Conservation (phyloP, 371 early-diverging fungal species). For the Mortierella sp. region DNA sequence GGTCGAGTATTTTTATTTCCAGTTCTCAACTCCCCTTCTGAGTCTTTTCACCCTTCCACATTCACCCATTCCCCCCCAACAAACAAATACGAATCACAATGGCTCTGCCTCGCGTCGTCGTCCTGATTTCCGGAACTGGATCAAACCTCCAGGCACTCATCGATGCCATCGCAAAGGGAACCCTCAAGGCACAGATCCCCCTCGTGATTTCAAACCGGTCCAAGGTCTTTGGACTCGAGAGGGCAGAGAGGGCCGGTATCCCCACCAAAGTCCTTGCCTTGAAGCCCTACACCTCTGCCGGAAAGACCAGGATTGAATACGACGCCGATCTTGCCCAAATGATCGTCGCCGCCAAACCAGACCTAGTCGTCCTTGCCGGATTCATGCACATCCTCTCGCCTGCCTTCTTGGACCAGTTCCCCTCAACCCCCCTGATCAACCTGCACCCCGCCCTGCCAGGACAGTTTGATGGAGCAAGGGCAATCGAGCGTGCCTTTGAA, state of each 20-base stretch:
- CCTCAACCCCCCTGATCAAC: slow-evolving; percentile 85
- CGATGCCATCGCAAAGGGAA: slow-evolving; percentile 75
- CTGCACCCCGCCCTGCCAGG: slow-evolving; percentile 97
- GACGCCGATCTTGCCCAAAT: slow-evolving; percentile 86
- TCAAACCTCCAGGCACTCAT: slow-evolving; percentile 97
- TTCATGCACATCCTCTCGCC: slow-evolving; percentile 97
- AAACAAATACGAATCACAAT: slow-evolving; percentile 9
- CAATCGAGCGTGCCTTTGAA: slow-evolving; percentile 93
- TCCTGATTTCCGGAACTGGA: slow-evolving; percentile 96
- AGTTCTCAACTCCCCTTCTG: too few species aligned
- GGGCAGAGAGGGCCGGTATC: slow-evolving; percentile 85
- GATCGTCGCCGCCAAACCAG: slow-evolving; percentile 74
- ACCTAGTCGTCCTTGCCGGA: slow-evolving; percentile 94
- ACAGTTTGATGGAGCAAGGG: slow-evolving; percentile 94
- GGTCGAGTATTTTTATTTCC: neutral
- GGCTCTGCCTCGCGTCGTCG: slow-evolving; percentile 80
- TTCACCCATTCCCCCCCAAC: neutral
- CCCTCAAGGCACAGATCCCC: slow-evolving; percentile 68
- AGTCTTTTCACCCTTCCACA: neutral
- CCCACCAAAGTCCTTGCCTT: slow-evolving; percentile 85
- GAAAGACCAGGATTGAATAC: slow-evolving; percentile 88
- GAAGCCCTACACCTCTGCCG: slow-evolving; percentile 84
- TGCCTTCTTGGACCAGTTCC: slow-evolving; percentile 82
- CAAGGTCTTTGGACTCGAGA: slow-evolving; percentile 85
- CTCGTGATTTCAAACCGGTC: slow-evolving; percentile 86